Percentiles rank a stretch among this genome's conserved stretches.
Conservation (phyloP, 495 filamentous ascomycete species). For the Saxophila tyrrhenica region DNA sequence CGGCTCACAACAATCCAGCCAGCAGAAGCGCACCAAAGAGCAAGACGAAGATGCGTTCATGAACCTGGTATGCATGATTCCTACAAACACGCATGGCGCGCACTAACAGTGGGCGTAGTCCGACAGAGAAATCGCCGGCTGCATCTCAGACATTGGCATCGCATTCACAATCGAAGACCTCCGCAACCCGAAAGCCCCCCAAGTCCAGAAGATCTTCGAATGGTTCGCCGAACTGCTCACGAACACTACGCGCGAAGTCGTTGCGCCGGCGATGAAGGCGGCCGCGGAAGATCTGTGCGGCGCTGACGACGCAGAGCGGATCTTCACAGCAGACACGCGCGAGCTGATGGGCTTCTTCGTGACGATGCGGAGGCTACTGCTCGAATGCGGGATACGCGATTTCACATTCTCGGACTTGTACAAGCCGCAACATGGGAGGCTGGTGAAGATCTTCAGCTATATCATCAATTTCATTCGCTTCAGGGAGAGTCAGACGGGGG, state of each 20-base stretch:
- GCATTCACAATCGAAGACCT: conserved; percentile 79
- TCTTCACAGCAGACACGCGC: conserved; percentile 74
- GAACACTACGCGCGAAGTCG: conserved; percentile 77
- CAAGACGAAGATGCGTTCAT: conserved; percentile 83
- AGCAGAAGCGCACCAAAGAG: conserved; percentile 49
- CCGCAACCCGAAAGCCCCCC: conserved; percentile 81
- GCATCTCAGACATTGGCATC: conserved; percentile 92
- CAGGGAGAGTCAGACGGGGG: conserved; percentile 72
- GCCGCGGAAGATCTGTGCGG: conserved; percentile 77
- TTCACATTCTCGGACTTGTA: conserved; percentile 86
- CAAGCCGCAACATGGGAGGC: conserved; percentile 73
- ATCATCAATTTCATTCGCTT: conserved; percentile 98
- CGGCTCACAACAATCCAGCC: conserved; percentile 28
- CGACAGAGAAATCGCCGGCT: conserved; percentile 86
- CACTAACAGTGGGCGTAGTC: conserved; percentile 32
- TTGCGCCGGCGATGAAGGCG: conserved; percentile 89
- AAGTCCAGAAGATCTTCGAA: conserved; percentile 93
- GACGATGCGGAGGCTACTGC: conserved; percentile 60
- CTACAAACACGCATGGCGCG: not conserved
- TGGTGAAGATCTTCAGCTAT: conserved; percentile 87
- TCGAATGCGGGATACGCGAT: conserved; percentile 83
- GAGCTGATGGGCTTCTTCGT: conserved; percentile 91
- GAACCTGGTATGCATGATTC: conserved; percentile 50
- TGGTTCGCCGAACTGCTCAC: conserved; percentile 91
- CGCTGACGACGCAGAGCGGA: conserved; percentile 57